Conservation (phyloP, 2,329 filamentous ascomycete species). For the Trichoderma atrobrunneum region DNA sequence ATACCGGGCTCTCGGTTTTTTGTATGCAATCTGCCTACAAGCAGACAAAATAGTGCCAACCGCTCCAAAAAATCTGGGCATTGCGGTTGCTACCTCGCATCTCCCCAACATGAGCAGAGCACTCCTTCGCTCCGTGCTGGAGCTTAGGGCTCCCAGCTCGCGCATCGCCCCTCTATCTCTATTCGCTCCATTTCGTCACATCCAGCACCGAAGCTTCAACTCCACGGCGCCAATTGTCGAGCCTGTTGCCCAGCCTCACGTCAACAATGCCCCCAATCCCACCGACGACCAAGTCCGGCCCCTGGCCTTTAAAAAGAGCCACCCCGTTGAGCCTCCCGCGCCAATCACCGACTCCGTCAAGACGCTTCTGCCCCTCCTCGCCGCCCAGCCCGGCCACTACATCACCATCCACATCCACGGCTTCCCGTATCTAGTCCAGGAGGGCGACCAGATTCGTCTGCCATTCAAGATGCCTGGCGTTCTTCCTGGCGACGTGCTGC, state of each 20-base stretch:
- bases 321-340: slow-evolving; percentile 34
- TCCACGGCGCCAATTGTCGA: slow-evolving; percentile 51
- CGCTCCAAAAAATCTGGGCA: slow-evolving; percentile 5
- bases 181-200: slow-evolving; percentile 31
- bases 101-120: slow-evolving; percentile 51
- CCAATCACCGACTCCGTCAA: slow-evolving; percentile 55
- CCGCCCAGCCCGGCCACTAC: slow-evolving; percentile 72
- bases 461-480: slow-evolving; percentile 78
- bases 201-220: slow-evolving; percentile 40
- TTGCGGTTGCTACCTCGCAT: slow-evolving; percentile 22
- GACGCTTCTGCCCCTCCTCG: slow-evolving; percentile 66
- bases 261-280: slow-evolving; percentile 40
- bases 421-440: slow-evolving; percentile 74
- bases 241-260: slow-evolving; percentile 33
- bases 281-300: slow-evolving; percentile 33
- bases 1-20: neutral
- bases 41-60: slow-evolving; percentile 22
- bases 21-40: neutral
- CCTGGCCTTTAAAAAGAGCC: slow-evolving; percentile 41
- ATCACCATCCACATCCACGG: slow-evolving; percentile 77
- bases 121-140: slow-evolving; percentile 61
- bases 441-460: slow-evolving; percentile 71
- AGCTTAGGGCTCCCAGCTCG: slow-evolving; percentile 49
- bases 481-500: slow-evolving; percentile 77
- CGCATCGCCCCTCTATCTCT: slow-evolving; percentile 24